Base-by-base conservation (phyloP, 768 basidiomycete species). In the Peribolospora kevripleyi region DNA sequence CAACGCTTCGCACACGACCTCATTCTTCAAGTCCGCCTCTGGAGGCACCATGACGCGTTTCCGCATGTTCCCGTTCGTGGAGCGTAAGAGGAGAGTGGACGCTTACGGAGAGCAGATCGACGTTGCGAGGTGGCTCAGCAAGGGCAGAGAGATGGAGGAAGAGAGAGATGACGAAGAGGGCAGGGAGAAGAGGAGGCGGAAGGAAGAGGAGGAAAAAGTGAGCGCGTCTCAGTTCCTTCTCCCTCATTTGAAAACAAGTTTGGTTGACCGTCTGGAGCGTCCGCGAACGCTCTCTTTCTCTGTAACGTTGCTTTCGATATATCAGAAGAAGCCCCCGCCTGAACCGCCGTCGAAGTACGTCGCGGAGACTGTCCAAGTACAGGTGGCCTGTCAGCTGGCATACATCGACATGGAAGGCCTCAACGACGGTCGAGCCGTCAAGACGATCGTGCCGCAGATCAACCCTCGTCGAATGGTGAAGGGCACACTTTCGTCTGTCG, bases 371-470 rank as follows among this genome's bases (percentile, higher is more conserved):
- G 71, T 82, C 5, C 79, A 81, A 55, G 75, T 95, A 37, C 80
- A 86, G 55, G 65, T 97, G 42, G 77, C 82, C 40, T 93, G 91
- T 61, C 78, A 82, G 4, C 69, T 97, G 39, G 75, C 88, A 49
- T 97, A 84, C 62, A 78, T 97, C 49, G 91, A 98, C 64, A 79
- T 97, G 76, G 93, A 97, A 63, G 93, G 93, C 40, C 70, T 91
- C 53, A 90, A 90, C 62, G 93, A 98, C 62, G 91, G 91, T 2
- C 83, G 91, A 57, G 88, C 93, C 0, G 80, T 93, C 57, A 95
- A 95, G 68, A 88, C 84, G 0, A 93, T 98, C 59, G 80, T 97
- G 4, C 85, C 91, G 3, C 85, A 93, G 70, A 79, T 98, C 58
- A 88, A 91, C 63, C 93, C 93, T 40, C 75, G 93, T 14, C 90